Evolutionary conservation across 139 green algal species (phyloP).

Genomic region (Volvox africanus): DNA sequence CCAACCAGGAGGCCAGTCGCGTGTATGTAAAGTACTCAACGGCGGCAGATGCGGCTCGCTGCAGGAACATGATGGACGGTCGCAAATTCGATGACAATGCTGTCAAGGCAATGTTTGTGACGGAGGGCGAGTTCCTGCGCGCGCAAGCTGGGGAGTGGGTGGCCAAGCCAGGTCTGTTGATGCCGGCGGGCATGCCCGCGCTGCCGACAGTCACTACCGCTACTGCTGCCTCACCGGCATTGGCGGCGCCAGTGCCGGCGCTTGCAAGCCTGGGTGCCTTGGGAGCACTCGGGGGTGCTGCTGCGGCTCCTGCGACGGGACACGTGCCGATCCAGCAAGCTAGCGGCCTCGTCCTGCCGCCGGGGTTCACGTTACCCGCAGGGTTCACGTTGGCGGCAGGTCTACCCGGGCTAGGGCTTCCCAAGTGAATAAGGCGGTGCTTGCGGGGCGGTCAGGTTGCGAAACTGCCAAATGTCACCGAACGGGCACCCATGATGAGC

Average conservation of each 20-base stretch:
- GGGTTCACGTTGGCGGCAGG: slow-evolving; percentile 26
- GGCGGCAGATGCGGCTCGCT: slow-evolving; percentile 65
- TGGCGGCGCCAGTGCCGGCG: background rate
- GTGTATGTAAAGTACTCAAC: slow-evolving; percentile 79
- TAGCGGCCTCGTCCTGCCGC: slow-evolving; percentile 25
- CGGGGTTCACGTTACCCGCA: slow-evolving; percentile 24
- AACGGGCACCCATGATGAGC: no score
- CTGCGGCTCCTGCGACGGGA: background rate
- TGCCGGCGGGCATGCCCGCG: background rate
- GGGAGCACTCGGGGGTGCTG: background rate
- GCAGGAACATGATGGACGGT: slow-evolving; percentile 74
- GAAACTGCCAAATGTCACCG: no score
- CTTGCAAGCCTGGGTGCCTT: background rate
- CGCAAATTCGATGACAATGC: slow-evolving; percentile 83
- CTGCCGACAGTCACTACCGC: background rate
- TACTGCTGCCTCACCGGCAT: background rate
- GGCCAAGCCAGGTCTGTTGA: slow-evolving; percentile 19
- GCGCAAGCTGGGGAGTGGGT: slow-evolving; percentile 80
- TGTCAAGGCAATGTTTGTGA: slow-evolving; percentile 70
- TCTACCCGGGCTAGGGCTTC: slow-evolving; percentile 17
- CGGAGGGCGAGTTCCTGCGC: slow-evolving; percentile 74
- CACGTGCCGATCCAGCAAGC: background rate
- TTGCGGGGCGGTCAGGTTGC: no score
- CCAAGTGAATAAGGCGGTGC: background rate
- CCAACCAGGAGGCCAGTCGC: slow-evolving; percentile 59